Conservation (phyloP, 192 early-diverging fungal species). For the Jimgerdemannia lactiflua region DNA sequence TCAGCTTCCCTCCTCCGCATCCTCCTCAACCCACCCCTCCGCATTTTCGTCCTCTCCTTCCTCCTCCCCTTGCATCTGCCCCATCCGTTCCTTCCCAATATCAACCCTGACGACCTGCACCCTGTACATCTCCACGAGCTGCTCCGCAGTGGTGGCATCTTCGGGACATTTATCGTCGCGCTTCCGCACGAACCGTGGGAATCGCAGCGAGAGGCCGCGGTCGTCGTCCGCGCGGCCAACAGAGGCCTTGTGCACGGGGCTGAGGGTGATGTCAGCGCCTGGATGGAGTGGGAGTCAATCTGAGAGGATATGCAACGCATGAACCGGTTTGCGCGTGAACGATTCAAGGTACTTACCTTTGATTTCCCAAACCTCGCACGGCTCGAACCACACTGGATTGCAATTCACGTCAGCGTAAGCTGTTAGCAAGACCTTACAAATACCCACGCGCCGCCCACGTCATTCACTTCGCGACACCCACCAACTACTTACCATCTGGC, state of each 20-base stretch:
- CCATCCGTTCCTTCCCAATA: too few species aligned
- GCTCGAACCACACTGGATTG: constrained; percentile 77
- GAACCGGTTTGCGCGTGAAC: too few species aligned
- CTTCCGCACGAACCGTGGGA: constrained; percentile 85
- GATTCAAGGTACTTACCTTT: constrained; percentile 60
- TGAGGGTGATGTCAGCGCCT: constrained; percentile 81
- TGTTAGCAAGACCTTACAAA: background rate
- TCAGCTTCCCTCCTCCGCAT: too few species aligned
- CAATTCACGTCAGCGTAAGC: background rate
- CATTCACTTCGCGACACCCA: background rate
- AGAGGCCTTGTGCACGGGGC: constrained; percentile 79
- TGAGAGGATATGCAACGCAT: background rate
- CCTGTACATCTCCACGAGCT: constrained; percentile 43
- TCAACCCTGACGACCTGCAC: too few species aligned
- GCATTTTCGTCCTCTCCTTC: too few species aligned
- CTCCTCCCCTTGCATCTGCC: too few species aligned
- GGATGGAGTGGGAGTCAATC: background rate
- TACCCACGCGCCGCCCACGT: background rate
- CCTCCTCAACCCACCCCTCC: too few species aligned
- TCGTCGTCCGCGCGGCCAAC: constrained; percentile 53
- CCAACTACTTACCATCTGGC: constrained; percentile 20
- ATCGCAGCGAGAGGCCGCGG: constrained; percentile 76
- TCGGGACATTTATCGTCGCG: constrained; percentile 82
- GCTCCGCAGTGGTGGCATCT: constrained; percentile 73
- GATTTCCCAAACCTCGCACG: constrained; percentile 84